Evolutionary conservation across 768 basidiomycete genomes (phyloP), one percentile per base, ranked within the genome.

Genomic region (Phaeotremella skinneri): DNA sequence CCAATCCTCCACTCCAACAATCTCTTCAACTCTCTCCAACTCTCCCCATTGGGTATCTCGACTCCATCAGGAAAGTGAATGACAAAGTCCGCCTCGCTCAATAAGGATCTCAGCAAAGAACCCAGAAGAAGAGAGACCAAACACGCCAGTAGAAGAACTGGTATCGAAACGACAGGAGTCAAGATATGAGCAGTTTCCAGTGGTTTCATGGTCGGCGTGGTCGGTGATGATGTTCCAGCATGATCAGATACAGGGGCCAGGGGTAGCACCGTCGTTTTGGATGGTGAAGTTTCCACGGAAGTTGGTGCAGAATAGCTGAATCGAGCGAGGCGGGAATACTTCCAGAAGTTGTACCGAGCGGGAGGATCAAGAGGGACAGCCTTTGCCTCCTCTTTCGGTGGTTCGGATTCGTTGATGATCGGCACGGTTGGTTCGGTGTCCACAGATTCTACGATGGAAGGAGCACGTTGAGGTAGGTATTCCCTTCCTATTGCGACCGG

Each of bases 61-160:
- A 42, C 11, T 39, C 66, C 49, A 47, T 43, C 57, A 58, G 58
- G 48, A 9, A 68, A 43, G 45, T 90, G 84, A 74, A 91, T 87
- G 43, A 92, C 85, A 79, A 91, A 93, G 78, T 96, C 94, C 16
- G 87, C 89, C 43, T 94, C 90, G 4, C 87, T 88, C 37, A 97
- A 80, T 61, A 98, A 81, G 17, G 90, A 91, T 55, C 94, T 84
- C 61, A 96, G 79, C 55, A 98, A 80, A 26, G 91, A 93, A 56
- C 94, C 94, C 68, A 97, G 83, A 69, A 98, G 79, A 77, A 98
- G 92, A 26, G 88, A 87, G 67, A 96, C 88, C 62, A 98, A 76
- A 37, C 85, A 91, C 37, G 88, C 83, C 59, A 91, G 79, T 66
- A 96, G 70, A 58, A 94, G 77, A 41, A 85, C 52, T 82, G 73